Conservation (phyloP, 495 filamentous ascomycete species). For the Collariella sp. region DNA sequence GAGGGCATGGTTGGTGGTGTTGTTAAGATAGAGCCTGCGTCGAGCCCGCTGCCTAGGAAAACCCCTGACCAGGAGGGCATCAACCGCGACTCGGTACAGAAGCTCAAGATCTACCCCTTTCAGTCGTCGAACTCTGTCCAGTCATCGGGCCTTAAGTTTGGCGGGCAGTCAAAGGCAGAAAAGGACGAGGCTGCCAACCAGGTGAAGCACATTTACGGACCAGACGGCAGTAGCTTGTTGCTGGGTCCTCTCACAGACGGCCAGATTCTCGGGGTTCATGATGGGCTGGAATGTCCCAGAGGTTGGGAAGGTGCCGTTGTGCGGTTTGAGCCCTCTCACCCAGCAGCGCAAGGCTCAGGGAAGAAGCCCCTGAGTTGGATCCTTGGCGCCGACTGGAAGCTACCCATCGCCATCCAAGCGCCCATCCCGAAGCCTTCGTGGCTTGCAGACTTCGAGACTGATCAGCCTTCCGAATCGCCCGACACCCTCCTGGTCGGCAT, state of each 20-base stretch:
- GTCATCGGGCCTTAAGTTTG: conserved; percentile 69
- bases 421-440: conserved; percentile 54
- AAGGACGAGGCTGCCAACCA: conserved; percentile 55
- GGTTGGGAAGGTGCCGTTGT: conserved; percentile 71
- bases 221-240: conserved; percentile 54
- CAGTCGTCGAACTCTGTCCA: conserved; percentile 43
- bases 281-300: conserved; percentile 29
- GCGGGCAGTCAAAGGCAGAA: conserved; percentile 72
- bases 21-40: conserved; percentile 64
- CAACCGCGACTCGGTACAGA: conserved; percentile 28
- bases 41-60: conserved; percentile 27
- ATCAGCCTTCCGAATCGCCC: conserved; percentile 44
- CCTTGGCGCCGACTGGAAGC: conserved; percentile 62
- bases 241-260: conserved; percentile 85
- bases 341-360: conserved; percentile 33
- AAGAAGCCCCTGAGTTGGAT: conserved; percentile 61
- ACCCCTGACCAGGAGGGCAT: conserved; percentile 23
- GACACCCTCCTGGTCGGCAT: conserved; percentile 73
- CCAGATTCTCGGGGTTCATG: conserved; percentile 52
- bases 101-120: conserved; percentile 75
- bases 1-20: conserved; percentile 77
- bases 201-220: conserved; percentile 47
- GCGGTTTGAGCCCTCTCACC: conserved; percentile 54
- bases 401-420: conserved; percentile 62
- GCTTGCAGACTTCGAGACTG: conserved; percentile 35